Conservation (phyloP, 164 flowering plant genomes). For the Kalanchoe fedtschenkoi region DNA sequence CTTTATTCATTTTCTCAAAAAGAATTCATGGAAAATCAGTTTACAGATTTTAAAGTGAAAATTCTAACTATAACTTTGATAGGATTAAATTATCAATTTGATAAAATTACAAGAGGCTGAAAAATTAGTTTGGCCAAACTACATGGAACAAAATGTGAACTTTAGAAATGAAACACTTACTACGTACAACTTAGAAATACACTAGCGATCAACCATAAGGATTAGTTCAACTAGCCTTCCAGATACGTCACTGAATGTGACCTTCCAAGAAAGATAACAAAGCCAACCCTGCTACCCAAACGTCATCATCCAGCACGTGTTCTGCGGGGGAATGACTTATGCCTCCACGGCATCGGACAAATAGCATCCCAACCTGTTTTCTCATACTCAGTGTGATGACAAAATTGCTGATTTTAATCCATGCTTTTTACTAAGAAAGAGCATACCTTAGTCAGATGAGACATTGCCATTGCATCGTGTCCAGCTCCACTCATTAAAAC, state of each 20-base stretch:
- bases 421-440: neutral
- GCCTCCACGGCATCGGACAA: conserved; percentile 94
- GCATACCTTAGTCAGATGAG: conserved; percentile 79
- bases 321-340: conserved; percentile 92
- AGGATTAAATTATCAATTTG: too few species aligned
- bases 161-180: too few species aligned
- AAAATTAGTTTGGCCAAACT: too few species aligned
- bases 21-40: too few species aligned
- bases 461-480: conserved; percentile 97
- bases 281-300: conserved; percentile 90
- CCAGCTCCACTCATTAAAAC: conserved; percentile 99
- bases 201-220: neutral
- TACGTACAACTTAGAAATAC: too few species aligned
- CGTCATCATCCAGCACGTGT: conserved; percentile 77
- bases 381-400: neutral
- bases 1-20: too few species aligned
- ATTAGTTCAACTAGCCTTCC: neutral
- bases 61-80: too few species aligned
- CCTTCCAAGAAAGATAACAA: conserved; percentile 59
- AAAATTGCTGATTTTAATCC: neutral
- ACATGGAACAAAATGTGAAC: too few species aligned
- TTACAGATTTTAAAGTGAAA: too few species aligned
- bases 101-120: too few species aligned
- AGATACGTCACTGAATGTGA: conserved; percentile 6
- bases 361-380: conserved; percentile 82